These are phyloP conservation scores for Cutaneotrichosporon arboriforme DNA, from an alignment of 1,284 basidiomycete genomes.

Conservation along the genomic window DNA sequence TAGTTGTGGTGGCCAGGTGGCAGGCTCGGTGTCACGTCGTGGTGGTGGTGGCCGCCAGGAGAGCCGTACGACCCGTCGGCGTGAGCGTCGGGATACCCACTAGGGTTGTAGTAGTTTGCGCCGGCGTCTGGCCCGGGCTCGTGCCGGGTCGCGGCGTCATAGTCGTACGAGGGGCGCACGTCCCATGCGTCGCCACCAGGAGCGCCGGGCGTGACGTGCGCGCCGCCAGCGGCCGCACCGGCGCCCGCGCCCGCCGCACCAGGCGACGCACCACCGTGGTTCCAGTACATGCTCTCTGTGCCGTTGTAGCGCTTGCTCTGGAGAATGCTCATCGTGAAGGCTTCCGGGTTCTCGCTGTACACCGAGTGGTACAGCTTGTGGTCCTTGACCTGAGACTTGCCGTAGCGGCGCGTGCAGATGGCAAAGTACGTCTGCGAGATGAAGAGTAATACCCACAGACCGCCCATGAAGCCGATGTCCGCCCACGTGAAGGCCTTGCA, in stretches of 20 bases:
- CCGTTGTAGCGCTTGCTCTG: conserved; percentile 60
- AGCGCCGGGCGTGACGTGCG: no score
- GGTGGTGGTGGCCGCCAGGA: background rate
- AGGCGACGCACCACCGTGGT: conserved; percentile 17
- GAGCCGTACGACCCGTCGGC: background rate
- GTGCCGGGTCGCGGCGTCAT: conserved; percentile 13
- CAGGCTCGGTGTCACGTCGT: background rate
- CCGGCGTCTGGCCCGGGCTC: conserved; percentile 17
- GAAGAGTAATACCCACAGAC: conserved; percentile 69
- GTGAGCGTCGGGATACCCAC: conserved; percentile 1
- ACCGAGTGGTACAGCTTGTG: conserved; percentile 74
- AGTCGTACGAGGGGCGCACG: conserved; percentile 56
- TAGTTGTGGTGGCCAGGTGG: conserved; percentile 4
- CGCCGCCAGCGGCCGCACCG: conserved; percentile 8
- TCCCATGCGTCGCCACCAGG: conserved; percentile 62
- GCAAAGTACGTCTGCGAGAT: conserved; percentile 61
- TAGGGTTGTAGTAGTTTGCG: conserved; percentile 14
- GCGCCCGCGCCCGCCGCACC: background rate
- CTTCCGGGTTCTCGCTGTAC: conserved; percentile 53
- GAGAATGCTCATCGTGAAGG: conserved; percentile 57
- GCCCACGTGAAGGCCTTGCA: conserved; percentile 87
- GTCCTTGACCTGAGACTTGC: conserved; percentile 65
- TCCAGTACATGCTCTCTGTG: conserved; percentile 43
- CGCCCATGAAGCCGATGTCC: conserved; percentile 83
- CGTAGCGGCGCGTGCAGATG: conserved; percentile 64